Conservation (phyloP, 2,329 filamentous ascomycete species). For the Rhynchosporium agropyri region DNA sequence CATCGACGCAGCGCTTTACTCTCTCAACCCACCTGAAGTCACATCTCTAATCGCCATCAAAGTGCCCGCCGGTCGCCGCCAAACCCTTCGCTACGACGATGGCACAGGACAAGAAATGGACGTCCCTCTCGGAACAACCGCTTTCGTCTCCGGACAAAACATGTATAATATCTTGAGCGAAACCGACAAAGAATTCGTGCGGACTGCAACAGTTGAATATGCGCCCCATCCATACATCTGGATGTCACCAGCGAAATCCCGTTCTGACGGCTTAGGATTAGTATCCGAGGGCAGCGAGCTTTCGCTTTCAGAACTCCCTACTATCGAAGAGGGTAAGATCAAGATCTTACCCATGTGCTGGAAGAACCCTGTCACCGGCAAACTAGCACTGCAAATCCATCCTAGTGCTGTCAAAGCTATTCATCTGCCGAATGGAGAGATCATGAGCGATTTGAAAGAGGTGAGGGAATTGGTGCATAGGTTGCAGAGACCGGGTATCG, state of each 20-base stretch:
- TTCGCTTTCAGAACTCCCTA: slow-evolving; percentile 59
- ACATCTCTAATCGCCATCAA: slow-evolving; percentile 75
- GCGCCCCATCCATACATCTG: slow-evolving; percentile 80
- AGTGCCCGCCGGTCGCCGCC: slow-evolving; percentile 66
- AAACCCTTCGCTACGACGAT: slow-evolving; percentile 74
- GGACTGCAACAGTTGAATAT: slow-evolving; percentile 71
- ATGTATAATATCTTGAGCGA: slow-evolving; percentile 70
- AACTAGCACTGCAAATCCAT: slow-evolving; percentile 72
- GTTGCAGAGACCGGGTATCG: slow-evolving; percentile 73
- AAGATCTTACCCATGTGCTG: slow-evolving; percentile 76
- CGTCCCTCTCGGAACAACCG: slow-evolving; percentile 75
- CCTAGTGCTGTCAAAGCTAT: slow-evolving; percentile 71
- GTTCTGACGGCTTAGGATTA: slow-evolving; percentile 71
- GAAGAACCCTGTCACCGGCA: slow-evolving; percentile 72
- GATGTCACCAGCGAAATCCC: slow-evolving; percentile 72
- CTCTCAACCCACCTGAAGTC: slow-evolving; percentile 71
- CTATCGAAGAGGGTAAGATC: slow-evolving; percentile 66
- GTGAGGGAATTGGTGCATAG: slow-evolving; percentile 72
- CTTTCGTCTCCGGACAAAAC: slow-evolving; percentile 70
- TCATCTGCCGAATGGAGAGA: slow-evolving; percentile 65
- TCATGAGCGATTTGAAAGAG: slow-evolving; percentile 67
- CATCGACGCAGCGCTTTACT: slow-evolving; percentile 78
- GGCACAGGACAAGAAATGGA: slow-evolving; percentile 65
- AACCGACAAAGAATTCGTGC: slow-evolving; percentile 67
- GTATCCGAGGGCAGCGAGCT: slow-evolving; percentile 68